phyloP scores from a whole-genome alignment of 108 stramenopile species.

The Fragilariopsis cylindrus region DNA sequence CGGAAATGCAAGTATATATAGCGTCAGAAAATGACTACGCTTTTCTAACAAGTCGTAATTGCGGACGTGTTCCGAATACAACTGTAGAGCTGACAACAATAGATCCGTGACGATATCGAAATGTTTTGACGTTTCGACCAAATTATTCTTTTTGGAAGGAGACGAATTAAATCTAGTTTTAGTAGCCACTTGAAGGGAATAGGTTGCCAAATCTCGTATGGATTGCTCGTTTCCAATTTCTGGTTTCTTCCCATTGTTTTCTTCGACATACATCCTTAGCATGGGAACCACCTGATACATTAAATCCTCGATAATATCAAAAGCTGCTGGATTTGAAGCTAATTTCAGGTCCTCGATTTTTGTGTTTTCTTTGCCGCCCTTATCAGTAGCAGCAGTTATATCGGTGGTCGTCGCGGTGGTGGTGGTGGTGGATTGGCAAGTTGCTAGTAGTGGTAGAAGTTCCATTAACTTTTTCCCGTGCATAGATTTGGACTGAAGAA shows the following conservation, averaged over 20 bases:
- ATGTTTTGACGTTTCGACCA: conserved; percentile 21
- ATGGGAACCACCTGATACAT: conserved; percentile 71
- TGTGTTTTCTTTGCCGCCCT: conserved; percentile 10
- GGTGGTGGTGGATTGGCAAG: conserved; percentile 37
- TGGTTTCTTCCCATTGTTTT: conserved; percentile 53
- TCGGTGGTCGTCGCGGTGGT: conserved; percentile 9
- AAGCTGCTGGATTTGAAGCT: conserved; percentile 59
- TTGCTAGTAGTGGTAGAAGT: conserved; percentile 67
- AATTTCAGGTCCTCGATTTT: conserved; percentile 42
- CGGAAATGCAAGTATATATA: conserved; percentile 84
- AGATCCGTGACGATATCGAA: conserved; percentile 59
- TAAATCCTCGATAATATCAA: conserved; percentile 79
- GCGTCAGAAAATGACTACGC: conserved; percentile 69
- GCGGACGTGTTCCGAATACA: conserved; percentile 89
- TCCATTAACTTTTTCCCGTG: conserved; percentile 82
- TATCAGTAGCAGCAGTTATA: conserved; percentile 25
- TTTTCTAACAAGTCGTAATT: conserved; percentile 90
- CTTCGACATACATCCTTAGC: conserved; percentile 51
- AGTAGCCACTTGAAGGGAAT: conserved; percentile 49
- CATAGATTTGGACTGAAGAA: conserved; percentile 57
- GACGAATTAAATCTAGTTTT: conserved; percentile 38
- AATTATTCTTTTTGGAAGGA: neutral
- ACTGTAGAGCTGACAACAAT: conserved; percentile 77
- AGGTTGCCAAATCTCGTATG: conserved; percentile 46
- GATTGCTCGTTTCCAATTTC: conserved; percentile 25